Evolutionary conservation across 345 rosid species (phyloP).

Genomic region (Linum usitatissimum): DNA sequence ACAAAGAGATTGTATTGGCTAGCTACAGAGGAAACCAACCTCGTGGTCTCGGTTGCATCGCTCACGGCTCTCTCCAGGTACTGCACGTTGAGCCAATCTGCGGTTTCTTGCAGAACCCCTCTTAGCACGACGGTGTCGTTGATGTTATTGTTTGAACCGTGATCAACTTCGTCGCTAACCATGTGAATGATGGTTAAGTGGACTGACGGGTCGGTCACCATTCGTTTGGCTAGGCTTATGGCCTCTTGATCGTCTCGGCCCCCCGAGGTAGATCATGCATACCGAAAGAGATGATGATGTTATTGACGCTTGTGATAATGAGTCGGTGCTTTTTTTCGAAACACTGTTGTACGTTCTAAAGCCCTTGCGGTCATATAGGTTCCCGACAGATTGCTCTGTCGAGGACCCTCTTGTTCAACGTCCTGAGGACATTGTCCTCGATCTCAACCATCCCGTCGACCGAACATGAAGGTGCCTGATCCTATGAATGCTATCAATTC

Average conservation of each 20-base stretch:
- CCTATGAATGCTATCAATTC: neutral
- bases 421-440: constrained; percentile 20
- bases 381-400: constrained; percentile 50
- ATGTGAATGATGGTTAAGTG: constrained; percentile 25
- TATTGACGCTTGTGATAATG: neutral
- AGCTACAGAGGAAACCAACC: constrained; percentile 21
- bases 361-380: constrained; percentile 24
- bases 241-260: constrained; percentile 63
- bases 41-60: constrained; percentile 31
- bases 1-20: constrained; percentile 32
- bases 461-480: neutral
- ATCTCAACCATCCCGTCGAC: constrained; percentile 26
- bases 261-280: constrained; percentile 39
- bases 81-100: neutral
- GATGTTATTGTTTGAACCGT: neutral
- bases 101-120: neutral
- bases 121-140: constrained; percentile 12
- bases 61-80: constrained; percentile 8
- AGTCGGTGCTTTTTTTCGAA: no score
- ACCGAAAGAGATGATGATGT: neutral
- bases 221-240: constrained; percentile 34
- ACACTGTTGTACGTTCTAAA: neutral
- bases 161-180: constrained; percentile 1
- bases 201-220: constrained; percentile 25
- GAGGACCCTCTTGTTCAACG: constrained; percentile 36